Base-by-base conservation (phyloP, 768 basidiomycete species). In the Rossbeevera mucosa region DNA sequence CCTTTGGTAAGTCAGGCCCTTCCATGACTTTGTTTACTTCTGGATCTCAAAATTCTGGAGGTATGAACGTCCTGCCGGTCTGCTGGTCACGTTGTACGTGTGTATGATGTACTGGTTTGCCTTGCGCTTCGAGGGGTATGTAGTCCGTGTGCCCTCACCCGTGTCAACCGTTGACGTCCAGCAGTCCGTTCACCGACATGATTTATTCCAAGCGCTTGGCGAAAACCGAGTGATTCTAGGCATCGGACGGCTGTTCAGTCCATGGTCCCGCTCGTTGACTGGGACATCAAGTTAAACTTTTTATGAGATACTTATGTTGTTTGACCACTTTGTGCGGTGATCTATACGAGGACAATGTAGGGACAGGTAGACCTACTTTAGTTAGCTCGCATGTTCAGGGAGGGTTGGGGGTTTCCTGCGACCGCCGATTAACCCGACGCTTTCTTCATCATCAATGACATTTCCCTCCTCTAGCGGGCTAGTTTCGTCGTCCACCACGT, bases 71-170 rank as follows among this genome's bases (percentile, higher is more conserved):
- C 94, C 93, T 2, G 88, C 83, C 2, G 95, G 95, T 1, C 64
- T 99, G 21, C 57, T 91, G 50, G 76, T 99, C 64, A 82, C 91
- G 2, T 55, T 79, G 41, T 88, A 90, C 66, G 91, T 97, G 22
- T 90, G 89, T 69, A 68, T 91, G 49, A 83, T 88, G 40, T 98
- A 98, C 67, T 51, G 80, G 47, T 76, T 95, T 52, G 95, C 95
- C 3, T 76, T 97, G 45, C 78, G 77, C 24, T 97, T 80, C 65
- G 96, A 99, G 74, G 93, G 93, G 91, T 95, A 64, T 42, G 89
- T 75, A 6, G 16, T 48, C 2, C 0, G 2, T 21, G 7, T 25
- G n/a, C 5, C 24, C 20, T 42, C 33, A 36, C 31, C 42, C 13
- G n/a, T 5, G 42, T 3, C 5, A 5, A 40, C 45, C 9, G 45